A percentile compares a stretch with the other conserved stretches of the same genome.
phyloP scores from a whole-genome alignment of 768 basidiomycete species.

The Fistulinella prunicolor region DNA sequence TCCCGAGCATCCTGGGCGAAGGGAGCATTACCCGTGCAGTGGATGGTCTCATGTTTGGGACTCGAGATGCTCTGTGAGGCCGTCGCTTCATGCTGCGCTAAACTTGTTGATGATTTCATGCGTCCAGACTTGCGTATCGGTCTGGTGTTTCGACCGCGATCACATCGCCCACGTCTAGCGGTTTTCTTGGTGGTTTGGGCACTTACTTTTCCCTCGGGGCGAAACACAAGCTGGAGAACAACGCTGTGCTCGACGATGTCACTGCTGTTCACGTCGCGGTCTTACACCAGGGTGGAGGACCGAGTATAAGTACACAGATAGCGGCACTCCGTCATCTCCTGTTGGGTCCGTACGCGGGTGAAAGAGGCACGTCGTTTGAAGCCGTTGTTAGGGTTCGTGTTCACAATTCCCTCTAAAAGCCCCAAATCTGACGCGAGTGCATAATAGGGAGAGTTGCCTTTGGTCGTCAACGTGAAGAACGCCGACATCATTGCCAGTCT shows the following conservation, averaged over 20 bases:
- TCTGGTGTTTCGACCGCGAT: slow-evolving; percentile 71
- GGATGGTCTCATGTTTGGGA: slow-evolving; percentile 57
- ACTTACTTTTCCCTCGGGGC: slow-evolving; percentile 60
- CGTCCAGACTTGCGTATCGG: slow-evolving; percentile 63
- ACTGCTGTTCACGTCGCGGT: slow-evolving; percentile 63
- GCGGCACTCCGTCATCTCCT: slow-evolving; percentile 51
- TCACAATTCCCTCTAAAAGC: not conserved
- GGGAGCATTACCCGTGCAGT: slow-evolving; percentile 54
- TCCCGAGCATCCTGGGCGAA: slow-evolving; percentile 35
- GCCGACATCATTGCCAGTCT: slow-evolving; percentile 77
- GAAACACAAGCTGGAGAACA: slow-evolving; percentile 51
- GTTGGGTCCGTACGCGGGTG: slow-evolving; percentile 27
- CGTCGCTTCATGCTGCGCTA: not conserved
- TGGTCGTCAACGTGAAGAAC: slow-evolving; percentile 65
- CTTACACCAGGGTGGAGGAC: slow-evolving; percentile 23
- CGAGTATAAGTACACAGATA: slow-evolving; percentile 64
- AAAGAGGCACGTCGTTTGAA: slow-evolving; percentile 31
- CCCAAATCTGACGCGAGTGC: slow-evolving; percentile 8
- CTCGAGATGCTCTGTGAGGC: slow-evolving; percentile 49
- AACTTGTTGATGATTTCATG: slow-evolving; percentile 5
- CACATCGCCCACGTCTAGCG: slow-evolving; percentile 50
- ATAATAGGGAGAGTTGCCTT: slow-evolving; percentile 51
- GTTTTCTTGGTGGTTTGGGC: slow-evolving; percentile 63
- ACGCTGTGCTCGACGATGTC: slow-evolving; percentile 63
- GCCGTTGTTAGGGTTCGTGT: slow-evolving; percentile 37